Percentiles rank a stretch among this genome's conserved stretches.
These are phyloP conservation scores for Chlamydomonas applanata DNA, from an alignment of 139 green algal species.

Conservation along the genomic window DNA sequence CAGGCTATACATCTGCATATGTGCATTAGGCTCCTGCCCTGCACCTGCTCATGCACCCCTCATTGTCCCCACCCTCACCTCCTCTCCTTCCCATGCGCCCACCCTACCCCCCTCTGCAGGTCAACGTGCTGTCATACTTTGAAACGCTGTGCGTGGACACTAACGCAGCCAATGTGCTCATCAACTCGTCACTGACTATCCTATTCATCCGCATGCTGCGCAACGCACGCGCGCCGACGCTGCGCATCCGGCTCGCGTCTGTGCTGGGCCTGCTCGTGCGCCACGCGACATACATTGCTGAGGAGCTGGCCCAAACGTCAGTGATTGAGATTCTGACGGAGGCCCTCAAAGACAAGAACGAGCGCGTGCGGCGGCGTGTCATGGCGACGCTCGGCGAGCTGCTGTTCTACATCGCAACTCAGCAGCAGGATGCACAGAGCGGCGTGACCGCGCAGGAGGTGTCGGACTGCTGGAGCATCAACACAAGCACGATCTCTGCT, in stretches of 20 bases:
- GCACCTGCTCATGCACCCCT: too few relatives aligned
- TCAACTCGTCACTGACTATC: conserved; percentile 80
- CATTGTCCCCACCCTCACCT: too few relatives aligned
- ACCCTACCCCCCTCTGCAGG: conserved; percentile 26
- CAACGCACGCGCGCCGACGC: conserved; percentile 45
- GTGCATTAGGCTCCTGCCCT: too few relatives aligned
- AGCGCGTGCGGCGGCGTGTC: conserved; percentile 50
- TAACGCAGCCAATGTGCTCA: conserved; percentile 78
- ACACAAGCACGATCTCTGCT: conserved; percentile 26
- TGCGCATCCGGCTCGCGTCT: conserved; percentile 58
- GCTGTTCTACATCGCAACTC: conserved; percentile 93
- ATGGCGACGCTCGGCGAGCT: conserved; percentile 92
- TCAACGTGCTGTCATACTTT: conserved; percentile 90
- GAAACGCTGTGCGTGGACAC: conserved; percentile 82
- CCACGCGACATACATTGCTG: conserved; percentile 85
- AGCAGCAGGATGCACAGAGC: conserved; percentile 62
- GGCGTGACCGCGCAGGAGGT: conserved; percentile 36
- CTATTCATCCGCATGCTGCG: conserved; percentile 79
- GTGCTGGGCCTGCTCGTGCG: conserved; percentile 78
- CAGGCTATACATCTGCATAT: too few relatives aligned
- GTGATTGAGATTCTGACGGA: conserved; percentile 77
- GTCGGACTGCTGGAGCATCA: conserved; percentile 41
- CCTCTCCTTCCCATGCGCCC: too few relatives aligned
- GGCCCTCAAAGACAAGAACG: conserved; percentile 46
- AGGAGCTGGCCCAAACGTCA: conserved; percentile 64